Base-by-base conservation (phyloP, 768 basidiomycete species). In the Mycena floridula region DNA sequence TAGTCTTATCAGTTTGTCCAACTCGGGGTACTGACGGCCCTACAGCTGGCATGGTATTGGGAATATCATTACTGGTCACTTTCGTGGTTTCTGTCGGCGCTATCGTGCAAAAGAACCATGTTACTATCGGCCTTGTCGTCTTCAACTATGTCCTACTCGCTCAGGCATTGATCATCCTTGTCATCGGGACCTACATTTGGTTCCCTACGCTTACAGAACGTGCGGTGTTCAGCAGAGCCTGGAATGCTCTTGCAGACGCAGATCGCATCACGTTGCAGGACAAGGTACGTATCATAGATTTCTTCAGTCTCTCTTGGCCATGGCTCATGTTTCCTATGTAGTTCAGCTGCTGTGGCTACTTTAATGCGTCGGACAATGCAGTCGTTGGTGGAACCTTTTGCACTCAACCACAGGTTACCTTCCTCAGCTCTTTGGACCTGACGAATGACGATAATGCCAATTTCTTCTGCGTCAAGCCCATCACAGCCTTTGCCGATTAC, bases 321-420 rank as follows among this genome's bases (percentile, higher is more conserved):
- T 3, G n/a, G 24, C 16, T 9, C 32, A 21, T 23, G 40, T 27
- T 42, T 54, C 30, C 30, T 21, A 38, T 43, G n/a, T 46, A 93
- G 90, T 71, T 90, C 53, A 60, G 65, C 45, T 94, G 92, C 66
- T 95, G 92, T 54, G 92, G 92, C 15, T 95, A 91, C 62, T 86
- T 86, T 58, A 77, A 77, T 50, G 77, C 77, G 18, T 77, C 76
- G 3, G 76, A 85, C 47, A 51, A 68, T 3, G 72, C 73, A 25
- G 78, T 73, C 48, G 66, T 82, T 39, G 80, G 78, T n/a, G 82
- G 83, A 26, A 59, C 45, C 4, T 82, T 82, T 59, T 89, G 87
- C 62, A 59, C 63, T 2, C 60, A 57, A 47, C 62, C 61, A 41
- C 62, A 59, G 48, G 47, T 50, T 40, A 59, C 64, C 37, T 70